These are phyloP conservation scores for Metschnikowia continentalis DNA, from an alignment of 805 yeast genomes.

Conservation along the genomic window DNA sequence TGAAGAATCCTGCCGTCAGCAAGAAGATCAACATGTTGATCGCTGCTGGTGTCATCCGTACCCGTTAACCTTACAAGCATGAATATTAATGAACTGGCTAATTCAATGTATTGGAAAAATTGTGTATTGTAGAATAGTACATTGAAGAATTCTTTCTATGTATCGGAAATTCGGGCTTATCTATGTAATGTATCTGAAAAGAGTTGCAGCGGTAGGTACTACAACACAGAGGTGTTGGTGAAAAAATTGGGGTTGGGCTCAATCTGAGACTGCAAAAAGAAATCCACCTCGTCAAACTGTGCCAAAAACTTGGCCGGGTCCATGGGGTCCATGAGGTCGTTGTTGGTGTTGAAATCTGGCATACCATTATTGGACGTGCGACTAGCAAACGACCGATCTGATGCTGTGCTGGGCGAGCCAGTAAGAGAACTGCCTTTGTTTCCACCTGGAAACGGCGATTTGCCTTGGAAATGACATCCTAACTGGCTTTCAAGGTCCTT, in stretches of 20 bases:
- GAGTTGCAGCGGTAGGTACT: background rate
- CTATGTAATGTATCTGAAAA: no score
- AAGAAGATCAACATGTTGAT: constrained; percentile 83
- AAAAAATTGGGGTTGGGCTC: background rate
- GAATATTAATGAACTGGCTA: background rate
- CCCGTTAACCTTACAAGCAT: constrained; percentile 44
- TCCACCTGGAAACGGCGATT: constrained; percentile 8
- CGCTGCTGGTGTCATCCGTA: constrained; percentile 96
- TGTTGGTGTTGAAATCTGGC: background rate
- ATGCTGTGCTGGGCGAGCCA: background rate
- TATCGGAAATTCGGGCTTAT: no score
- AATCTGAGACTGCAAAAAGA: background rate
- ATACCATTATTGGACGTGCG: background rate
- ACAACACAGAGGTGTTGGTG: background rate
- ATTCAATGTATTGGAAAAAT: background rate
- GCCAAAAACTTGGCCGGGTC: background rate
- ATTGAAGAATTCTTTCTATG: no score
- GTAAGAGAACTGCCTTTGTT: background rate
- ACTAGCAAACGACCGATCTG: background rate
- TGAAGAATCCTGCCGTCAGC: constrained; percentile 91
- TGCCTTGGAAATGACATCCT: constrained; percentile 2
- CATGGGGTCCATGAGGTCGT: background rate
- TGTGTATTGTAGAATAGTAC: no score
- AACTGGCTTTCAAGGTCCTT: constrained; percentile 5
- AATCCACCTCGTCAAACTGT: constrained; percentile 3